Evolutionary conservation across 2,329 filamentous ascomycete species (phyloP).

Genomic region (Claviceps spartinae): DNA sequence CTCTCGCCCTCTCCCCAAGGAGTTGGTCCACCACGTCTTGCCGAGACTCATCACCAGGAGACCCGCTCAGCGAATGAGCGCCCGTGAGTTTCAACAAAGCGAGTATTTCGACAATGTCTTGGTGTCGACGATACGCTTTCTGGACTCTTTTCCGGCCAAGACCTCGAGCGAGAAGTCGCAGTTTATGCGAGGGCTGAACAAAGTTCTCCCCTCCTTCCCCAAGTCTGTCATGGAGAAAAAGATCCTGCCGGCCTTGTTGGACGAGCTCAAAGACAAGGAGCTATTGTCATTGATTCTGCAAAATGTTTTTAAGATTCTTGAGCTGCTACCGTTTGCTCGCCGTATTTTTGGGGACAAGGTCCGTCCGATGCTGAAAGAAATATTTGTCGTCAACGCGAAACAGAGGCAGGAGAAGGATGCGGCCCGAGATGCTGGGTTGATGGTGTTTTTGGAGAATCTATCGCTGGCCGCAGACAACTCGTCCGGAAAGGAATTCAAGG

Average conservation of each 20-base stretch:
- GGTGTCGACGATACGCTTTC: slow-evolving; percentile 88
- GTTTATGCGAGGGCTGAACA: slow-evolving; percentile 78
- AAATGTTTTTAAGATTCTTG: slow-evolving; percentile 83
- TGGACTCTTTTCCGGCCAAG: slow-evolving; percentile 84
- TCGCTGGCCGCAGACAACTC: slow-evolving; percentile 64
- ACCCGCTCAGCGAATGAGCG: slow-evolving; percentile 75
- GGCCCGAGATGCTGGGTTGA: slow-evolving; percentile 74
- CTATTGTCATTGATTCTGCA: slow-evolving; percentile 74
- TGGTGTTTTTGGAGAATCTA: slow-evolving; percentile 82
- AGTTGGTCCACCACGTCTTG: slow-evolving; percentile 61
- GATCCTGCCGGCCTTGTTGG: slow-evolving; percentile 72
- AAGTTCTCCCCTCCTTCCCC: slow-evolving; percentile 83
- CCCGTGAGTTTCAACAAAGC: slow-evolving; percentile 85
- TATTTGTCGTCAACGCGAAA: slow-evolving; percentile 54
- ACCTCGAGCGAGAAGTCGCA: slow-evolving; percentile 80
- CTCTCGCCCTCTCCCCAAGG: slow-evolving; percentile 64
- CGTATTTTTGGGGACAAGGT: slow-evolving; percentile 75
- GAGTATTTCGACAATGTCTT: slow-evolving; percentile 95
- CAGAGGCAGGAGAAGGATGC: slow-evolving; percentile 60
- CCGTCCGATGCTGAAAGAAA: slow-evolving; percentile 70
- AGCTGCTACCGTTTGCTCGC: slow-evolving; percentile 61
- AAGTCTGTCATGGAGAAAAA: slow-evolving; percentile 92
- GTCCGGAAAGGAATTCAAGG: slow-evolving; percentile 86
- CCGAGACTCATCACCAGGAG: slow-evolving; percentile 77
- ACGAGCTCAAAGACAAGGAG: slow-evolving; percentile 88